Conservation (phyloP, 139 green algal species). For the Picocystis salinarum region DNA sequence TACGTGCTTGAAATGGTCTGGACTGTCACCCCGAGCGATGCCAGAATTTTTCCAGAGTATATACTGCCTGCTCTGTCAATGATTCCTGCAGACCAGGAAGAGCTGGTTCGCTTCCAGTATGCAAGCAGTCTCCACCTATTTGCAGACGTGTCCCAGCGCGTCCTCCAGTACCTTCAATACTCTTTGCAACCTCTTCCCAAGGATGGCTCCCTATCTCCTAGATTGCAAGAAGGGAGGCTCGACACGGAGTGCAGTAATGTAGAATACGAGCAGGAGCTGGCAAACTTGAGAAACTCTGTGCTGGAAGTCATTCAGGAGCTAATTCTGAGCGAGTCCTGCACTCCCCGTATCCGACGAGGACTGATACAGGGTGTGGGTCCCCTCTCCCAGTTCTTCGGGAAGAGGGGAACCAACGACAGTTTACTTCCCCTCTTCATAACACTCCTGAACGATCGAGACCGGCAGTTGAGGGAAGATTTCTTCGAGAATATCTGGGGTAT, state of each 20-base stretch:
- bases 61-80: constrained; percentile 72
- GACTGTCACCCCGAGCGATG: constrained; percentile 19
- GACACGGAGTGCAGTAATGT: too few relatives aligned
- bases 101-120: constrained; percentile 58
- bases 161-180: constrained; percentile 39
- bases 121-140: constrained; percentile 29
- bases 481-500: constrained; percentile 25
- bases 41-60: constrained; percentile 77
- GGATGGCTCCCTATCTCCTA: too few relatives aligned
- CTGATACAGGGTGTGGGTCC: constrained; percentile 18
- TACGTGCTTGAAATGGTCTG: constrained; percentile 11
- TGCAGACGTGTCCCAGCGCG: constrained; percentile 33
- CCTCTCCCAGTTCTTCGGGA: constrained; percentile 26
- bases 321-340: constrained; percentile 36
- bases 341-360: constrained; percentile 26
- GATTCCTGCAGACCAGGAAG: constrained; percentile 63
- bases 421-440: constrained; percentile 85
- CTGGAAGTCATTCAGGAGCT: constrained; percentile 53
- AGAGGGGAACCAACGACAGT: constrained; percentile 41
- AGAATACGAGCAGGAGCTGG: constrained; percentile 40
- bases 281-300: constrained; percentile 27
- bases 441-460: constrained; percentile 75
- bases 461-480: constrained; percentile 49
- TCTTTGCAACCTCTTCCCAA: too few relatives aligned
- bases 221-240: too few relatives aligned